phyloP scores from a whole-genome alignment of 169 alveolate genomes.

The Fabrea salina region DNA sequence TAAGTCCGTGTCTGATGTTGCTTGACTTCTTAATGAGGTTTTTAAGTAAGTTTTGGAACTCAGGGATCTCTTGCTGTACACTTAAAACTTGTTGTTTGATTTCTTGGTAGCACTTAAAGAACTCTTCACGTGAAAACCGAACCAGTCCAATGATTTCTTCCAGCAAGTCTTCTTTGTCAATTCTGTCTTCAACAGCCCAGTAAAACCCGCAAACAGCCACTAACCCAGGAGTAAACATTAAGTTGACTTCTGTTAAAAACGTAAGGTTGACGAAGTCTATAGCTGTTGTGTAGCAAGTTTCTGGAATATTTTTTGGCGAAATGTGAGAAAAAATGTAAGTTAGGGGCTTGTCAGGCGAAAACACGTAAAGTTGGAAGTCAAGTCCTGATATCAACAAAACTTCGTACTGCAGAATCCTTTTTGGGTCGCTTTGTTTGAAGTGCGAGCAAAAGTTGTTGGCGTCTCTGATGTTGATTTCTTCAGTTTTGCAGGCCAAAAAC shows the following conservation, averaged over 20 bases:
- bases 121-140: too few relatives aligned
- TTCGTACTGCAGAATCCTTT: constrained; percentile 8
- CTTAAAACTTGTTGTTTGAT: too few relatives aligned
- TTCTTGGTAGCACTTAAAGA: too few relatives aligned
- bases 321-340: not conserved
- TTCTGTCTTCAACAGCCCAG: not conserved
- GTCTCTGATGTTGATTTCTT: constrained; percentile 25
- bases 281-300: not conserved
- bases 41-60: too few relatives aligned
- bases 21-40: too few relatives aligned
- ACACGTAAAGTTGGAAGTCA: constrained; percentile 12
- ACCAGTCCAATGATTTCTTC: too few relatives aligned
- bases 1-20: too few relatives aligned
- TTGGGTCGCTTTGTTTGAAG: constrained; percentile 1
- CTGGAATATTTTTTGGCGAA: not conserved
- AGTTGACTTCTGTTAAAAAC: not conserved
- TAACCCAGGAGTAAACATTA: not conserved
- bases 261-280: not conserved
- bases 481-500: constrained; percentile 32
- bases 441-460: not conserved
- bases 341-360: not conserved
- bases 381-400: not conserved
- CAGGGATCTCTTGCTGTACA: too few relatives aligned
- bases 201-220: not conserved
- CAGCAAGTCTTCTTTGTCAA: too few relatives aligned